Conservation (phyloP, 352 stramenopile species). For the Phytophthora melonis region DNA sequence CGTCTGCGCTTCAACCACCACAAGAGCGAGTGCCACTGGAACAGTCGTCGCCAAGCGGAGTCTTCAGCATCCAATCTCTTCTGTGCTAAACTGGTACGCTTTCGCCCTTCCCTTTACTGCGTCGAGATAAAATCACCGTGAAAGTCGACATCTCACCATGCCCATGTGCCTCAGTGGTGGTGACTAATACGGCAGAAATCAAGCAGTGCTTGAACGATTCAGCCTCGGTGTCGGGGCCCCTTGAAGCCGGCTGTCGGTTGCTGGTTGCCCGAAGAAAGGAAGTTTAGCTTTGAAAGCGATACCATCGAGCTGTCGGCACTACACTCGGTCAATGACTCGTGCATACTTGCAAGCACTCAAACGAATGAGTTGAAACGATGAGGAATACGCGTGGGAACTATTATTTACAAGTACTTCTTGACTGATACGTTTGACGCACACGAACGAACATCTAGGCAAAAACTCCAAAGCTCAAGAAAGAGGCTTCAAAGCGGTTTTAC, state of each 20-base stretch:
- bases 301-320: too few species aligned
- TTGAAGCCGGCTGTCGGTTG: not conserved
- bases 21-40: slow-evolving; percentile 13
- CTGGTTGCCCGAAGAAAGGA: too few species aligned
- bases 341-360: too few species aligned
- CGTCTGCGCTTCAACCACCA: slow-evolving; percentile 10
- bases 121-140: not conserved
- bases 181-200: slow-evolving; percentile 25
- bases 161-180: not conserved
- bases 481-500: slow-evolving; percentile 19
- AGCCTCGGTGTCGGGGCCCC: slow-evolving; percentile 13
- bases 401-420: slow-evolving; percentile 16
- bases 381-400: not conserved
- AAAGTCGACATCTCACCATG: slow-evolving; percentile 5
- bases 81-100: not conserved
- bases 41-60: slow-evolving; percentile 18
- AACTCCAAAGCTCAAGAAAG: not conserved
- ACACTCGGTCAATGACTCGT: not conserved
- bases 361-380: not conserved
- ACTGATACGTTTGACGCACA: slow-evolving; percentile 4
- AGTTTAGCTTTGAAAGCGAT: too few species aligned
- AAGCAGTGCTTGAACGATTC: slow-evolving; percentile 25
- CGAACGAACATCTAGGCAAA: slow-evolving; percentile 32
- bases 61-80: slow-evolving; percentile 15
- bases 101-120: slow-evolving; percentile 21